Conservation (phyloP, 2,329 filamentous ascomycete species). For the Apiospora malaysiana region DNA sequence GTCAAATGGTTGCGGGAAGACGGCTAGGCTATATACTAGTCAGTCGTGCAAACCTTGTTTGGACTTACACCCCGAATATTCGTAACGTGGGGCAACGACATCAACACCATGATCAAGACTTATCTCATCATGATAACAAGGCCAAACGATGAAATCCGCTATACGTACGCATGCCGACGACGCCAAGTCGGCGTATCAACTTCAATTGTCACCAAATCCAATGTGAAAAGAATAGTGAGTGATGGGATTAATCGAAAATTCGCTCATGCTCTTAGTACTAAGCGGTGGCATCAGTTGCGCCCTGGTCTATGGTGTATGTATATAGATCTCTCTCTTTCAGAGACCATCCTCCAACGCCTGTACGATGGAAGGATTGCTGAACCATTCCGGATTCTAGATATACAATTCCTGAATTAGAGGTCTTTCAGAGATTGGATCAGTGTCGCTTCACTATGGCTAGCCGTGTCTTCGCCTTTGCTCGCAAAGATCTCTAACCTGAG, state of each 20-base stretch:
- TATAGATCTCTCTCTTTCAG: background rate
- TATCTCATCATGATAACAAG: background rate
- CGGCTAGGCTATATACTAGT: background rate
- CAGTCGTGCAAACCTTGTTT: background rate
- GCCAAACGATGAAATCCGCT: background rate
- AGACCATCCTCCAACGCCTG: slow-evolving; percentile 5
- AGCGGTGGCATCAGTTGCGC: background rate
- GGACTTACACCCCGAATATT: background rate
- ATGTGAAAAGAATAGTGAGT: background rate
- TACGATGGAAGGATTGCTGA: background rate
- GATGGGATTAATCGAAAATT: background rate
- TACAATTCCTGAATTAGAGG: too few species aligned
- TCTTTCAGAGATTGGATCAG: too few species aligned
- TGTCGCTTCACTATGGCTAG: background rate
- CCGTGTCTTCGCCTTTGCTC: background rate
- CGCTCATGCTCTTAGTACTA: background rate
- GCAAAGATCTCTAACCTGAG: background rate
- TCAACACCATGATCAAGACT: background rate
- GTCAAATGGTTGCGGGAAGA: background rate
- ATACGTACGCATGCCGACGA: background rate
- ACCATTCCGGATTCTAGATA: too few species aligned
- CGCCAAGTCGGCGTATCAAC: background rate
- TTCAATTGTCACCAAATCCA: background rate
- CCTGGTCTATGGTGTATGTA: background rate
- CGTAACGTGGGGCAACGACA: background rate